phyloP scores from a whole-genome alignment of 2,329 filamentous ascomycete species.

The Endothia cerciana region DNA sequence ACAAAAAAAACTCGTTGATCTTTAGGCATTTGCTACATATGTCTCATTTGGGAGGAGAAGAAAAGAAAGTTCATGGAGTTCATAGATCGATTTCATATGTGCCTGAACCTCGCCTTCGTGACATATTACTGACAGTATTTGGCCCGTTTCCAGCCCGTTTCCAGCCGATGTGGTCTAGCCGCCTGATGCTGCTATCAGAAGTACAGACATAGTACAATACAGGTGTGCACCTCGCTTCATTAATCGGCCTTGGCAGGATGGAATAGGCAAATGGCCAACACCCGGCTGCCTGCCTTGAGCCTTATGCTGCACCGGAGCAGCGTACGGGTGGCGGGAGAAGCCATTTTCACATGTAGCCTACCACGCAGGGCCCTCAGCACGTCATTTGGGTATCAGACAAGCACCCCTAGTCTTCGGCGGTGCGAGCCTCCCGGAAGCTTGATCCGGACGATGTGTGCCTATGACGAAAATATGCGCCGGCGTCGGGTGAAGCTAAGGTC shows the following conservation, averaged over 20 bases:
- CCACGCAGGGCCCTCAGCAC: neutral
- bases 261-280: neutral
- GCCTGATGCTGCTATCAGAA: neutral
- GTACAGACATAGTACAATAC: neutral
- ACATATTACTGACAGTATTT: neutral
- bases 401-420: neutral
- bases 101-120: neutral
- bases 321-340: neutral
- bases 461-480: neutral
- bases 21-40: no score
- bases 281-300: neutral
- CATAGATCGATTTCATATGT: neutral
- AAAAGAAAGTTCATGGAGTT: no score
- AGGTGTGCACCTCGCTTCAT: neutral
- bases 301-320: neutral
- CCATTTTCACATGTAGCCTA: neutral
- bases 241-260: neutral
- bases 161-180: neutral
- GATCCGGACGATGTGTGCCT: neutral
- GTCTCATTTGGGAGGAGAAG: no score
- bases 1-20: neutral
- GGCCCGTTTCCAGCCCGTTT: neutral
- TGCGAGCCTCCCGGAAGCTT: neutral
- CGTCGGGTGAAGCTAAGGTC: neutral
- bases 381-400: neutral